phyloP scores from a whole-genome alignment of 1,139 yeast species.

The Pichia sp. region DNA sequence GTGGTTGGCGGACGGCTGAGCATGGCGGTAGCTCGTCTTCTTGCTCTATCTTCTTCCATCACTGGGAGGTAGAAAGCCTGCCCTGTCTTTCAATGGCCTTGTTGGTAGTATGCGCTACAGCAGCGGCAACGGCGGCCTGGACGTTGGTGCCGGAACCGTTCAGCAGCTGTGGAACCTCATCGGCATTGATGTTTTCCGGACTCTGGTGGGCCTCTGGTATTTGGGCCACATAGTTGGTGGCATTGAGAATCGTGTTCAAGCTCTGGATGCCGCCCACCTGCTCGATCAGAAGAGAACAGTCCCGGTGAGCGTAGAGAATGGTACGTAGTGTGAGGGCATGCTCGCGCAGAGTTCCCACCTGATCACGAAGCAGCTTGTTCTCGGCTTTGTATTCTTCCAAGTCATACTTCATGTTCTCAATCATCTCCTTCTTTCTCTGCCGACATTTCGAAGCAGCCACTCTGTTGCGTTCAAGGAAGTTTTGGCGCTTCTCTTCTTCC shows the following conservation, averaged over 20 bases:
- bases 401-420: conserved; percentile 78
- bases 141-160: conserved; percentile 32
- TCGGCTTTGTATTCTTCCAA: conserved; percentile 64
- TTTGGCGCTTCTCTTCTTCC: conserved; percentile 72
- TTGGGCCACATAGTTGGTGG: conserved; percentile 26
- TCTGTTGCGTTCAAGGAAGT: conserved; percentile 70
- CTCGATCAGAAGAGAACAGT: conserved; percentile 30
- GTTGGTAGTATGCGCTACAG: conserved; percentile 27
- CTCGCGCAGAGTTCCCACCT: conserved; percentile 54
- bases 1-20: neutral
- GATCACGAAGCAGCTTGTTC: conserved; percentile 61
- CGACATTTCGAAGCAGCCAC: conserved; percentile 76
- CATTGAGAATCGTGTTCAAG: conserved; percentile 27
- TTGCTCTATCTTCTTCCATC: neutral
- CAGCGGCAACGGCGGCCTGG: conserved; percentile 35
- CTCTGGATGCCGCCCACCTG: conserved; percentile 32
- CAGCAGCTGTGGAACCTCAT: conserved; percentile 17
- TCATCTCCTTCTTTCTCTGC: conserved; percentile 77
- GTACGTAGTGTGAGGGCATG: conserved; percentile 52
- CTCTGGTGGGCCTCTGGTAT: conserved; percentile 18
- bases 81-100: conserved; percentile 23
- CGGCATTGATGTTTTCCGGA: conserved; percentile 10
- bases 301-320: conserved; percentile 35
- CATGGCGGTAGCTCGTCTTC: too few relatives aligned
- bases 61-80: conserved; percentile 4